phyloP scores from a whole-genome alignment of 2,329 filamentous ascomycete species.

The Colletotrichum abscissum region DNA sequence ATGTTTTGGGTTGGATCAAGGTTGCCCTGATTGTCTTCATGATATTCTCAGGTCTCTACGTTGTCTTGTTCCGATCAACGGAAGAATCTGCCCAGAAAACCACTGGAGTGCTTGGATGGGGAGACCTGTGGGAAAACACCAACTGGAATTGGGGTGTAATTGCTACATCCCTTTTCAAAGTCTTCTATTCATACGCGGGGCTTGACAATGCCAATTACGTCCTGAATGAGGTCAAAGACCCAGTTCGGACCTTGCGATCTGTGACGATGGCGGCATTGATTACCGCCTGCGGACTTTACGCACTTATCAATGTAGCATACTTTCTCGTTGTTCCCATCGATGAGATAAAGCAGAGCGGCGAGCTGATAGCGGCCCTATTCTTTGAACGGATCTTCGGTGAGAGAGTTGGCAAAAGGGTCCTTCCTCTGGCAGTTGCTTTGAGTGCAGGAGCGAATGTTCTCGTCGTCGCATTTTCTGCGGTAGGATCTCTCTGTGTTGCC shows the following conservation, averaged over 20 bases:
- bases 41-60: conserved; percentile 69
- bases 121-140: conserved; percentile 70
- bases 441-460: conserved; percentile 79
- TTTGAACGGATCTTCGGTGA: conserved; percentile 73
- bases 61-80: conserved; percentile 59
- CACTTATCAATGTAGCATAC: conserved; percentile 73
- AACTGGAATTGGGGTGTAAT: conserved; percentile 77
- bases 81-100: neutral
- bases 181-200: conserved; percentile 77
- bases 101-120: conserved; percentile 51
- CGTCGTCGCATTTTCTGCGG: conserved; percentile 76
- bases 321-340: conserved; percentile 75
- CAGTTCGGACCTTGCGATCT: conserved; percentile 72
- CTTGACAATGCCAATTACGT: conserved; percentile 77
- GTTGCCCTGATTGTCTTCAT: conserved; percentile 70
- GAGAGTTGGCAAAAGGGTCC: conserved; percentile 64
- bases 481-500: conserved; percentile 45
- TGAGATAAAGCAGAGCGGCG: conserved; percentile 74
- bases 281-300: conserved; percentile 72
- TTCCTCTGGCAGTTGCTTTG: conserved; percentile 74
- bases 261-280: conserved; percentile 69
- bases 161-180: conserved; percentile 75
- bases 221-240: conserved; percentile 77
- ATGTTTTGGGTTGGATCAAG: conserved; percentile 72
- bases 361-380: conserved; percentile 75